These are phyloP conservation scores for Euphorbia celastroides DNA, from an alignment of 441 rosid species.

Conservation along the genomic window DNA sequence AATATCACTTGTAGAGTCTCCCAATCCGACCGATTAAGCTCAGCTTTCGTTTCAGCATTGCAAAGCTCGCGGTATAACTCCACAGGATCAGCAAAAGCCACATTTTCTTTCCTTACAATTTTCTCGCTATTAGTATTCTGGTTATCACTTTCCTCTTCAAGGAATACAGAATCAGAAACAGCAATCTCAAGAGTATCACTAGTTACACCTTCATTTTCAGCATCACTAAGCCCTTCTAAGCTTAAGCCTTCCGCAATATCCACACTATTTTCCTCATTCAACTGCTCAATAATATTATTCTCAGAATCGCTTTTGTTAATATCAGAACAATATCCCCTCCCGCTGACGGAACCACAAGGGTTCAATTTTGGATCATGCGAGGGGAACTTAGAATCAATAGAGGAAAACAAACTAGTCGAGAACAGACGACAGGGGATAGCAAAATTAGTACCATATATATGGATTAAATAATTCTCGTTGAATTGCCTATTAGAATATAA, in stretches of 20 bases:
- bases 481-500: conserved; percentile 23
- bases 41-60: conserved; percentile 30
- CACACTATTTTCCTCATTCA: conserved; percentile 6
- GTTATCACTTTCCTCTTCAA: conserved; percentile 15
- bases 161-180: not conserved
- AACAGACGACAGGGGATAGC: not conserved
- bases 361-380: conserved; percentile 9
- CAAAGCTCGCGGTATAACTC: conserved; percentile 47
- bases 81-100: conserved; percentile 42
- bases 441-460: not conserved
- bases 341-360: conserved; percentile 3
- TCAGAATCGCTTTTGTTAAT: conserved; percentile 18
- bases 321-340: conserved; percentile 30
- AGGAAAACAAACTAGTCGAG: conserved; percentile 14
- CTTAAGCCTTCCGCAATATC: conserved; percentile 5
- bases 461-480: conserved; percentile 17
- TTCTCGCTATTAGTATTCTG: conserved; percentile 6
- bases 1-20: conserved; percentile 49
- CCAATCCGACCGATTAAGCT: conserved; percentile 34
- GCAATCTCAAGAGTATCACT: conserved; percentile 13
- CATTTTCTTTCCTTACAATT: conserved; percentile 10
- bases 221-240: conserved; percentile 7
- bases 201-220: conserved; percentile 10
- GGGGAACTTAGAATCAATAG: conserved; percentile 14
- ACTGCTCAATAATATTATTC: not conserved